Base-by-base conservation (phyloP, 176 grass and related monocot genomes). In the Musa acuminata region DNA sequence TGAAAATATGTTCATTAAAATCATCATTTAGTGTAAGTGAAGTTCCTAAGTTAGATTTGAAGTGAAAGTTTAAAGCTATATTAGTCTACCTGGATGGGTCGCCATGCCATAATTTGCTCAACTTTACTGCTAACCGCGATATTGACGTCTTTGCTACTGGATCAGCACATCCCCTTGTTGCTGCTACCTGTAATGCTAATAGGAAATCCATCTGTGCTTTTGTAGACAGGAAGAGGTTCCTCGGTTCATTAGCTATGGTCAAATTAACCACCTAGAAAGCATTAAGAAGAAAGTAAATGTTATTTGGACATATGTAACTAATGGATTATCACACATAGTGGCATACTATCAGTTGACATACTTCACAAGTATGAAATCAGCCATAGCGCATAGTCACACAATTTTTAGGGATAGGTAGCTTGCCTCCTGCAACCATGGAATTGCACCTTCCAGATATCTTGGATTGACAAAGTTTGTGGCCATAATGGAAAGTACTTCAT, bases 381-480 rank as follows among this genome's bases (percentile, higher is more conserved):
- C n/a, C n/a, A n/a, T n/a, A n/a, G n/a, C n/a, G 29, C 29, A 69
- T 68, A 13, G 1, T 49, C 8, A 43, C n/a, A n/a, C 49, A 49
- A 8, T 43, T 43, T 6, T 43, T 6, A 49, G 9, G 8, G 27
- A 69, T 50, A 43, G 35, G 35, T 43, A 82, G 72, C 49, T 80
- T 72, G 89, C 95, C 70, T 99, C 90, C 81, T 94, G 90, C 75
- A 99, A 84, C 95, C 95, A 99, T 77, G 90, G 86, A 51, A 94
- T 70, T 10, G 76, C 74, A 76, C 83, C 53, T 72, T 89, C 84
- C 64, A 87, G 78, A 19, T 89, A 79, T 62, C 80, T 91, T 72
- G 83, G 72, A 81, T 87, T 87, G 49, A 87, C 79, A 73, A 93
- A 86, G 84, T 91, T 78, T 64, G 48, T 19, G 14, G 74, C 48